Base-by-base conservation (phyloP, 345 rosid species). In the Ricinus communis region DNA sequence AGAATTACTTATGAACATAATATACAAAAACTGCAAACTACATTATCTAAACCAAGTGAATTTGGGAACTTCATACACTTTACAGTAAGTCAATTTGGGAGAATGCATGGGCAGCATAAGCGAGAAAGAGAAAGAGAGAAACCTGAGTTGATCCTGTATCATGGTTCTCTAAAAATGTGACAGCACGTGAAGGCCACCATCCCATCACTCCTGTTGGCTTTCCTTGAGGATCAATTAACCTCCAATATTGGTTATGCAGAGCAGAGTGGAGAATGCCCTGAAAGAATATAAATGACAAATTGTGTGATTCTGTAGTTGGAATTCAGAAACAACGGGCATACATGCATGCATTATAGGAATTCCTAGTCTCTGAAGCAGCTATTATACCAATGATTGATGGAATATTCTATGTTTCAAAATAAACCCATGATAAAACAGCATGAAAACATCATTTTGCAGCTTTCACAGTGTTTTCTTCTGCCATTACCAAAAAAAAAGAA, bases 181-280 rank as follows among this genome's bases (percentile, higher is more conserved):
- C 82, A 11, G 87, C 85, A 22, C 87, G 87, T 1, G 85, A 84
- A 18, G 87, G 82, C 87, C 87, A 84, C 85, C 87, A 84, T 66
- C 87, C 87, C 82, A 84, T 77, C 28, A 84, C 87, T 74, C 85
- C 87, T 8, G 87, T 75, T 59, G 85, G 87, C 71, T 81, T 84
- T 47, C 87, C 87, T 63, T 76, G 81, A 63, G 85, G 81, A 75
- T 84, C 87, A 61, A 81, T 79, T 70, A 84, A 62, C 51, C 87
- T 77, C 87, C 85, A 81, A 51, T 84, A 84, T 38, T 84, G 74
- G 65, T 75, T 67, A 62, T 75, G 86, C 53, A 83, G 58, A 54
- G 86, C 86, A 13, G 82, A 76, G 40, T 79, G 86, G 31, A 82
- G 86, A 43, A 82, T 82, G 8, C 86, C 86, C 86, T 82, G 70